Percentiles rank a stretch among this genome's conserved stretches.
Conservation (phyloP, 768 basidiomycete species). For the Filobasidium floriforme region DNA sequence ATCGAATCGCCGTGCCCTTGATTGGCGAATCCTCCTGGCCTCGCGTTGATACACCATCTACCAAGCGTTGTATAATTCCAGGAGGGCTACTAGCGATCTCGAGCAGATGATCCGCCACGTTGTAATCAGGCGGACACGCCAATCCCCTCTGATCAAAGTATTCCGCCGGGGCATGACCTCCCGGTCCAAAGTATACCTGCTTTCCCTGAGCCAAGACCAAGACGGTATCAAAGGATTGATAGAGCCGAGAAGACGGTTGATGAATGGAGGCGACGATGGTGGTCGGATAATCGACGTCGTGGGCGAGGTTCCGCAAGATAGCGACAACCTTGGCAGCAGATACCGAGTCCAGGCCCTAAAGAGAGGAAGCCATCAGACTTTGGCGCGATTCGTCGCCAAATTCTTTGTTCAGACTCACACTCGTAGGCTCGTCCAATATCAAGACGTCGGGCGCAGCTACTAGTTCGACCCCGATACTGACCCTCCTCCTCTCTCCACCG, state of each 20-base stretch:
- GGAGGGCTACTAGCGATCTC: constrained; percentile 57
- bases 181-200: constrained; percentile 70
- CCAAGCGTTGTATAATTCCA: neutral
- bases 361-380: constrained; percentile 7
- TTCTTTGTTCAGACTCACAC: constrained; percentile 15
- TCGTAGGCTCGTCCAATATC: constrained; percentile 73
- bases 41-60: no score
- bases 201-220: constrained; percentile 64
- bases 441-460: constrained; percentile 76
- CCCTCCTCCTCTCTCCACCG: constrained; percentile 82
- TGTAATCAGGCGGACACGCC: constrained; percentile 70
- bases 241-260: constrained; percentile 78
- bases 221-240: constrained; percentile 75
- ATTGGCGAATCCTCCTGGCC: neutral
- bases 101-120: constrained; percentile 83
- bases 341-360: constrained; percentile 70
- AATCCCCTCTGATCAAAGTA: constrained; percentile 55
- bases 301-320: constrained; percentile 67
- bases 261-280: constrained; percentile 81
- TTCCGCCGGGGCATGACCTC: constrained; percentile 60
- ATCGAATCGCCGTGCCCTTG: neutral
- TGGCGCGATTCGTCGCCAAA: neutral
- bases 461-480: constrained; percentile 83
- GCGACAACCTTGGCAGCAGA: constrained; percentile 73
- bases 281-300: constrained; percentile 60